Conservation (phyloP, 2,329 filamentous ascomycete genomes). For the Pleochaeta shiraiana region DNA sequence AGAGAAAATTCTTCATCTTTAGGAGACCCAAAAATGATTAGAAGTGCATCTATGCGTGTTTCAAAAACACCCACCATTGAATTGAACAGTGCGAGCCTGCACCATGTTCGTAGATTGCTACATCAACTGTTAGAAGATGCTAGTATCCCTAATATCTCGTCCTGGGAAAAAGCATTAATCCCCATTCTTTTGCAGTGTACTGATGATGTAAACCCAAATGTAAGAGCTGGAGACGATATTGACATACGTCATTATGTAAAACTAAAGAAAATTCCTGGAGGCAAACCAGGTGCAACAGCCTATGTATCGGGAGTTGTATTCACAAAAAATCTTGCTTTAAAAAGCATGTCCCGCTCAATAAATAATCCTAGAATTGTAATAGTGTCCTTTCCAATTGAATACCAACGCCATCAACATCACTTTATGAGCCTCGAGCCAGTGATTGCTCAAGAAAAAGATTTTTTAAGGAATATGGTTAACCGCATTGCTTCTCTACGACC, state of each 20-base stretch:
- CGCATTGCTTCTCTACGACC: slow-evolving; percentile 73
- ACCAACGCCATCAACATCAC: slow-evolving; percentile 75
- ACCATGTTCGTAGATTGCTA: slow-evolving; percentile 71
- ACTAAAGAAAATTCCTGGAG: slow-evolving; percentile 86
- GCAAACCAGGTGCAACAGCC: slow-evolving; percentile 73
- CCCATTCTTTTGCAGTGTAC: slow-evolving; percentile 81
- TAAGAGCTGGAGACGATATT: slow-evolving; percentile 80
- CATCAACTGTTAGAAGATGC: slow-evolving; percentile 64
- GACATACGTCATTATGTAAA: slow-evolving; percentile 97
- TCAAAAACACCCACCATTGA: slow-evolving; percentile 54
- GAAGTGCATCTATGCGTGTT: slow-evolving; percentile 67
- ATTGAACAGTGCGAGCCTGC: slow-evolving; percentile 66
- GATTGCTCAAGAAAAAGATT: slow-evolving; percentile 91
- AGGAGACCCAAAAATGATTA: slow-evolving; percentile 29
- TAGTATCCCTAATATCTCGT: slow-evolving; percentile 44
- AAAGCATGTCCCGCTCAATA: slow-evolving; percentile 86
- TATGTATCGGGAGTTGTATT: slow-evolving; percentile 96
- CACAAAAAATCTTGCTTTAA: slow-evolving; percentile 87
- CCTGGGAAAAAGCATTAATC: slow-evolving; percentile 78
- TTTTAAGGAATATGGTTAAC: slow-evolving; percentile 73
- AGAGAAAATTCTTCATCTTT: slow-evolving; percentile 10
- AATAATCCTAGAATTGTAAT: slow-evolving; percentile 70
- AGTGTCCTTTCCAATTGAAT: slow-evolving; percentile 88
- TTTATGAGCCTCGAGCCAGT: slow-evolving; percentile 98
- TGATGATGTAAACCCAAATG: slow-evolving; percentile 85